Conservation (phyloP, 2,329 filamentous ascomycete genomes). For the Thermoascus crustaceus region DNA sequence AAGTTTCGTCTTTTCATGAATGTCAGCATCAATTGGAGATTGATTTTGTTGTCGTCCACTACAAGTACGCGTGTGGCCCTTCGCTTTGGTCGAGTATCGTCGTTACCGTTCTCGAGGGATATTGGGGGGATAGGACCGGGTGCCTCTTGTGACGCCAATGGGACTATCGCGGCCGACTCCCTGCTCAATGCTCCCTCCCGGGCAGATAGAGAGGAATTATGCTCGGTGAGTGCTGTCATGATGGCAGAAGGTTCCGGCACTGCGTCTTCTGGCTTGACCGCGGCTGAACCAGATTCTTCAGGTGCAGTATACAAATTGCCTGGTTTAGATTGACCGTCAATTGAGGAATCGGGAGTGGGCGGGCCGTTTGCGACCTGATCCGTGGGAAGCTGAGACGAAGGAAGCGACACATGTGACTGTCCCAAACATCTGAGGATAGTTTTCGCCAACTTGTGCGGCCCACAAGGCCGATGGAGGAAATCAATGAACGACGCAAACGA, state of each 20-base stretch:
- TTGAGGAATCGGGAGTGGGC: too few relatives aligned
- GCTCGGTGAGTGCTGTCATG: too few relatives aligned
- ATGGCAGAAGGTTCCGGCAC: neutral
- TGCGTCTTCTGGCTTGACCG: neutral
- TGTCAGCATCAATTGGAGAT: slow-evolving; percentile 37
- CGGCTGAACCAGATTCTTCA: neutral
- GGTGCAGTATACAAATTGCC: too few relatives aligned
- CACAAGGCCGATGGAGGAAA: slow-evolving; percentile 32
- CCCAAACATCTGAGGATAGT: slow-evolving; percentile 25
- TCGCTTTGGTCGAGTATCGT: neutral
- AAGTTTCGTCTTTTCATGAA: slow-evolving; percentile 34
- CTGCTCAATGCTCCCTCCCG: slow-evolving; percentile 4
- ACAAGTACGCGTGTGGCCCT: slow-evolving; percentile 30
- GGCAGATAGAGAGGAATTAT: slow-evolving; percentile 1
- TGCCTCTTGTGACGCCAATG: neutral
- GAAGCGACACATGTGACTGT: slow-evolving; percentile 6
- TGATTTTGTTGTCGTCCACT: slow-evolving; percentile 41
- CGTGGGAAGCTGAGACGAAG: neutral
- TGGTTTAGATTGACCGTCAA: too few relatives aligned
- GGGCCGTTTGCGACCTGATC: slow-evolving; percentile 1
- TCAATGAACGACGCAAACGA: slow-evolving; percentile 26
- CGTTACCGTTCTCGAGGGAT: neutral
- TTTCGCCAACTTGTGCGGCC: slow-evolving; percentile 34
- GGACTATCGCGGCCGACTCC: slow-evolving; percentile 4
- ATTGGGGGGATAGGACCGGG: too few relatives aligned